These are phyloP conservation scores for Echria macrotheca DNA, from an alignment of 495 filamentous ascomycete genomes.

Conservation along the genomic window DNA sequence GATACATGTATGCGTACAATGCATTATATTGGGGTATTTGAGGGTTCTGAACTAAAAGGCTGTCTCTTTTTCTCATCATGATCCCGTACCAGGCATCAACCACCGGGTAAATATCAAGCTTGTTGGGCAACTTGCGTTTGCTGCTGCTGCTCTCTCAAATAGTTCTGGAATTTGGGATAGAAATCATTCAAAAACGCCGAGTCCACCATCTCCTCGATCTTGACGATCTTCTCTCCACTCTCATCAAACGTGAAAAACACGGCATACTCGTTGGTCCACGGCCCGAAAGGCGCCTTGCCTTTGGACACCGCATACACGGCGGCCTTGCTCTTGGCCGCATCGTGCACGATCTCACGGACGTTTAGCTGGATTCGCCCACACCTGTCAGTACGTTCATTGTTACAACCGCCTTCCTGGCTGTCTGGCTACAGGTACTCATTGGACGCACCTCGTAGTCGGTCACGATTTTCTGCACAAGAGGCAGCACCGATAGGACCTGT, in stretches of 20 bases:
- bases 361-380: neutral
- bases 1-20: no score
- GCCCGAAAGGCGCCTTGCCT: neutral
- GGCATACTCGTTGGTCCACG: neutral
- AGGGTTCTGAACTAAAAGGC: no score
- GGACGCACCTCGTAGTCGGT: neutral
- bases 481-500: neutral
- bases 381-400: neutral
- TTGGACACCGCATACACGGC: neutral
- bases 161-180: neutral
- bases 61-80: no score
- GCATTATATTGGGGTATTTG: no score
- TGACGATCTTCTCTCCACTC: neutral
- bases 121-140: neutral
- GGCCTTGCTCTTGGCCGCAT: neutral
- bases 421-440: no score
- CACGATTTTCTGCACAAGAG: neutral
- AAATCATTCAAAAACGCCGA: neutral
- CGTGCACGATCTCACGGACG: neutral
- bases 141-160: neutral
- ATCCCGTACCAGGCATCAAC: no score
- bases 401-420: no score
- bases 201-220: constrained; percentile 1
- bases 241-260: neutral
- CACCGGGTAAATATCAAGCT: neutral